Percentiles rank a stretch among this genome's conserved stretches.
These are phyloP conservation scores for Candida sonorensis DNA, from an alignment of 805 yeast genomes.

Conservation along the genomic window DNA sequence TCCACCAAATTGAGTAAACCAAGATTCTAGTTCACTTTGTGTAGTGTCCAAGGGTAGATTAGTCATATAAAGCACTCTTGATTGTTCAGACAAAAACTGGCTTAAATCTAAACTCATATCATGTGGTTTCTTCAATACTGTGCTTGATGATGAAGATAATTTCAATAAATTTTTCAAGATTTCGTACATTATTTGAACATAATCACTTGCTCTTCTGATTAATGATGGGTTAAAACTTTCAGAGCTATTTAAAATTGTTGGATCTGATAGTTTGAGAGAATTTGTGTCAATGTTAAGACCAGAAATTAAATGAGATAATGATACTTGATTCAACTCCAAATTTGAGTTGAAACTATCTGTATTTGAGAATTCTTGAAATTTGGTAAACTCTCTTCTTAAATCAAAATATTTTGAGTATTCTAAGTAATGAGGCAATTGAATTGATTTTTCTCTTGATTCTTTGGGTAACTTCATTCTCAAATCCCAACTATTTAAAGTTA, in stretches of 20 bases:
- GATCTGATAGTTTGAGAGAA: too few relatives aligned
- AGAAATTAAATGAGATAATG: too few relatives aligned
- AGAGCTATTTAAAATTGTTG: too few relatives aligned
- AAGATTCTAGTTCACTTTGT: conserved; percentile 81
- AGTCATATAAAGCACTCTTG: conserved; percentile 72
- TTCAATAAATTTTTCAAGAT: conserved; percentile 41
- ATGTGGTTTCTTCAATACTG: conserved; percentile 63
- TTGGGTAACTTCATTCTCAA: conserved; percentile 71
- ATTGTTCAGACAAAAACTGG: conserved; percentile 61
- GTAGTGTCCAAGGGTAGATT: conserved; percentile 83
- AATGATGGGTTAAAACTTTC: conserved; percentile 18
- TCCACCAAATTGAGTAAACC: conserved; percentile 86
- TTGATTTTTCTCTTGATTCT: conserved; percentile 72
- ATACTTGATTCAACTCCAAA: conserved; percentile 5
- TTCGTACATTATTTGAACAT: conserved; percentile 38
- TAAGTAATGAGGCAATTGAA: conserved; percentile 64
- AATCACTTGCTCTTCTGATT: conserved; percentile 38
- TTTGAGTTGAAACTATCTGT: conserved; percentile 39
- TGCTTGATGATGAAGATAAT: conserved; percentile 41
- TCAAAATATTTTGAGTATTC: conserved; percentile 76
- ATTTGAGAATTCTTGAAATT: conserved; percentile 57
- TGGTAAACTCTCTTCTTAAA: conserved; percentile 61
- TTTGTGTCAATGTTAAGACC: too few relatives aligned
- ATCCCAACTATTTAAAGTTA: conserved; percentile 61
- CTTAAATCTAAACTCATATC: conserved; percentile 70